Percentiles rank a stretch among this genome's conserved stretches.
Evolutionary conservation across 495 filamentous ascomycete genomes (phyloP).

Genomic region (Lasiosphaeriaceae sp.): DNA sequence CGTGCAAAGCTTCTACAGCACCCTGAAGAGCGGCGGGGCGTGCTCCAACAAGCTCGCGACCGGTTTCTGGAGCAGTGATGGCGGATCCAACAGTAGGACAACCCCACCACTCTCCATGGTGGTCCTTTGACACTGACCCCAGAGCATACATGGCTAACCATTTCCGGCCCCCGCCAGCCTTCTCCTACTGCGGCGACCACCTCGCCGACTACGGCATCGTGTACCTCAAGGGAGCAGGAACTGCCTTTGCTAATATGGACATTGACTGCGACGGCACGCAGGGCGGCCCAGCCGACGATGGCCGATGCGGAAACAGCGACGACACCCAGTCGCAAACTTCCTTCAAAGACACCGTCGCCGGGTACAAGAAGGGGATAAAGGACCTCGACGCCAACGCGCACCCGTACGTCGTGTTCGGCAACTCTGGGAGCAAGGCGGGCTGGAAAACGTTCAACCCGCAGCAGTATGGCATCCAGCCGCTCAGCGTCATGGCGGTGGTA

Average conservation of each 20-base stretch:
- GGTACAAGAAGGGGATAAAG: slow-evolving; percentile 37
- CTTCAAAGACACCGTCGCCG: slow-evolving; percentile 45
- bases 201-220: slow-evolving; percentile 26
- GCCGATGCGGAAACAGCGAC: slow-evolving; percentile 40
- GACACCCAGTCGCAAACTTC: slow-evolving; percentile 52
- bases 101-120: too few relatives aligned
- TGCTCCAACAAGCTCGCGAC: slow-evolving; percentile 32
- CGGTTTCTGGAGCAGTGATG: slow-evolving; percentile 35
- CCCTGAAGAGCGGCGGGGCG: slow-evolving; percentile 26
- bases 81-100: slow-evolving; percentile 30
- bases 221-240: slow-evolving; percentile 31
- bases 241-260: slow-evolving; percentile 53
- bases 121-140: too few relatives aligned
- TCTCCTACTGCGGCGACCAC: slow-evolving; percentile 39
- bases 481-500: slow-evolving; percentile 63
- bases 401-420: slow-evolving; percentile 66
- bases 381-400: slow-evolving; percentile 63
- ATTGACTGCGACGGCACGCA: slow-evolving; percentile 64
- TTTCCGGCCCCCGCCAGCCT: slow-evolving; percentile 18
- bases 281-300: slow-evolving; percentile 39
- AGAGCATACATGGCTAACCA: too few relatives aligned
- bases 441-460: slow-evolving; percentile 50
- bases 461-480: slow-evolving; percentile 48
- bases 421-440: slow-evolving; percentile 33
- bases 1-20: slow-evolving; percentile 33